These are phyloP conservation scores for Canna indica DNA, from an alignment of 176 grass and related monocot genomes.

Conservation along the genomic window DNA sequence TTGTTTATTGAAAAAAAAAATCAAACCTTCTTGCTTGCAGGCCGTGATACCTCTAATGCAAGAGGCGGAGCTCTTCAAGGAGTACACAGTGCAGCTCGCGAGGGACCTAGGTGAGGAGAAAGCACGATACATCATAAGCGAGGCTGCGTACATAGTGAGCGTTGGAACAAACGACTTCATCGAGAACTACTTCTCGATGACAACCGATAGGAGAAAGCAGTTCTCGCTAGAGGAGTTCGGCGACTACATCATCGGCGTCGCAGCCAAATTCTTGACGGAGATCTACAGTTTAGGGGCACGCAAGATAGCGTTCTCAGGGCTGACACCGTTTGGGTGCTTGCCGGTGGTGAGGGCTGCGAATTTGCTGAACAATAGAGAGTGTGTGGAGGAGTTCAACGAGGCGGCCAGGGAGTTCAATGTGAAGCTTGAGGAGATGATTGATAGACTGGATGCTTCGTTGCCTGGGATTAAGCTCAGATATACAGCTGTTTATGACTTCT, in stretches of 20 bases:
- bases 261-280: conserved; percentile 37
- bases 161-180: conserved; percentile 90
- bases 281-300: conserved; percentile 57
- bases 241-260: conserved; percentile 48
- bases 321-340: conserved; percentile 70
- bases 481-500: conserved; percentile 32
- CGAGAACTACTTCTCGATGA: conserved; percentile 67
- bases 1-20: no score
- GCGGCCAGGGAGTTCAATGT: conserved; percentile 60
- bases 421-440: conserved; percentile 44
- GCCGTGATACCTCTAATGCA: conserved; percentile 59
- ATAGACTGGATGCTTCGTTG: not conserved
- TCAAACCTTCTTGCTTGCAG: not conserved
- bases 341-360: conserved; percentile 59
- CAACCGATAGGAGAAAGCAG: conserved; percentile 44
- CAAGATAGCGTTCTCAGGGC: conserved; percentile 51
- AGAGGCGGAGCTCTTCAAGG: conserved; percentile 79
- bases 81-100: conserved; percentile 43
- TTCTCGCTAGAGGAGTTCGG: conserved; percentile 46
- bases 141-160: conserved; percentile 66
- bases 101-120: conserved; percentile 11
- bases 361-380: conserved; percentile 27
- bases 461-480: conserved; percentile 35
- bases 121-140: conserved; percentile 38
- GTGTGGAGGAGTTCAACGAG: conserved; percentile 59